Conservation (phyloP, 805 yeast genomes). For the Lachancea lanzarotensis region DNA sequence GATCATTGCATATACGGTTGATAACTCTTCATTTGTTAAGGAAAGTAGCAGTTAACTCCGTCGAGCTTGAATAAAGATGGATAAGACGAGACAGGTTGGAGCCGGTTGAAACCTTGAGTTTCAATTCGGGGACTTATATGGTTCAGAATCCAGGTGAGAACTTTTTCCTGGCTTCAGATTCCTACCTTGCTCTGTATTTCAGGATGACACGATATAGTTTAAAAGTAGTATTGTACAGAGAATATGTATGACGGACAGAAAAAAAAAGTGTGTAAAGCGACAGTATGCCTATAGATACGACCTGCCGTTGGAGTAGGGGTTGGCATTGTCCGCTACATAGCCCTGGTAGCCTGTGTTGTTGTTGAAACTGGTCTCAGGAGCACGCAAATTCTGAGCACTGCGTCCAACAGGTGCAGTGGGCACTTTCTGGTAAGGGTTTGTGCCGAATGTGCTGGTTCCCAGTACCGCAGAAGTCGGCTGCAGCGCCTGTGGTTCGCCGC, state of each 20-base stretch:
- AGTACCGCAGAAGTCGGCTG: conserved; percentile 28
- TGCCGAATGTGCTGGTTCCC: conserved; percentile 12
- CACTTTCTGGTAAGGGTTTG: conserved; percentile 14
- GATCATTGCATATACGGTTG: no score
- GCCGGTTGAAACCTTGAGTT: no score
- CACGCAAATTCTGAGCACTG: conserved; percentile 18
- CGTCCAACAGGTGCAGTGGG: conserved; percentile 13
- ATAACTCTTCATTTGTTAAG: no score
- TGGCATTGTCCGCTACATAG: conserved; percentile 4
- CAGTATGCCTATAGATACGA: conserved; percentile 1
- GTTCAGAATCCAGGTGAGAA: no score
- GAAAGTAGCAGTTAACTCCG: no score
- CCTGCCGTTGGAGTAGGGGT: conserved; percentile 9
- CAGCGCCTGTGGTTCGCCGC: conserved; percentile 17
- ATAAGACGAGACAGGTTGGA: no score
- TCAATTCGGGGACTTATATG: no score
- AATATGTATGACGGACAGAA: not conserved
- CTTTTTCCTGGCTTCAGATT: no score
- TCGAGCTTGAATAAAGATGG: no score
- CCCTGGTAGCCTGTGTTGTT: conserved; percentile 15
- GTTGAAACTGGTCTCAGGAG: conserved; percentile 29
- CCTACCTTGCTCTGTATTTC: no score
- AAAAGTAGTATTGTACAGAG: conserved; percentile 1
- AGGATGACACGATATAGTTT: no score
- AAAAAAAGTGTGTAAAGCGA: not conserved